Percentiles rank a stretch among this genome's conserved stretches.
Conservation (phyloP, 2,329 filamentous ascomycete species). For the Purpureocillium lavendulum region DNA sequence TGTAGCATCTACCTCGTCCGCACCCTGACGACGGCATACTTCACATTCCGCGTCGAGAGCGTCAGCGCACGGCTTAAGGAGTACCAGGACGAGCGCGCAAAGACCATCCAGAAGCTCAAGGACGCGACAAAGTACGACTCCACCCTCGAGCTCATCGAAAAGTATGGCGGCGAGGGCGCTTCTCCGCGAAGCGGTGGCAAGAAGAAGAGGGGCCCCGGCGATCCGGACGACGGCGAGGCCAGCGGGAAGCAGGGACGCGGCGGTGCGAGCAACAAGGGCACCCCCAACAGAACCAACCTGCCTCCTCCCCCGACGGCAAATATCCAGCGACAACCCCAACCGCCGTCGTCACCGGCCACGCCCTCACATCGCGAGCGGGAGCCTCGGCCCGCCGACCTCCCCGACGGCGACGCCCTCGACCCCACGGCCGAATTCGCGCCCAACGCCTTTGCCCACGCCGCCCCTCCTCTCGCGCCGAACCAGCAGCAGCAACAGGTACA, state of each 20-base stretch:
- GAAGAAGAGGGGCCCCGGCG: conserved; percentile 1
- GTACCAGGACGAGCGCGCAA: conserved; percentile 69
- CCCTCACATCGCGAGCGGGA: not conserved
- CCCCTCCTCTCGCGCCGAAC: conserved; percentile 4
- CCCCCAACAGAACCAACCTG: conserved; percentile 34
- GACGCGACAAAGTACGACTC: conserved; percentile 93
- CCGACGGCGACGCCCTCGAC: conserved; percentile 21
- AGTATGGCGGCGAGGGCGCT: conserved; percentile 69
- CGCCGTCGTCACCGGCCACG: conserved; percentile 6
- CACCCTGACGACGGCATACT: conserved; percentile 58
- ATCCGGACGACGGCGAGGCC: conserved; percentile 5
- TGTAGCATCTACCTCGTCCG: conserved; percentile 72
- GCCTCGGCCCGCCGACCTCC: conserved; percentile 16
- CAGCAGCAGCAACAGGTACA: too few relatives aligned
- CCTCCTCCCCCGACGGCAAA: conserved; percentile 56
- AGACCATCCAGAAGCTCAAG: conserved; percentile 91
- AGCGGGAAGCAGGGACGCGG: too few relatives aligned
- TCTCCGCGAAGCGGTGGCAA: conserved; percentile 9
- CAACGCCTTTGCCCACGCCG: conserved; percentile 41
- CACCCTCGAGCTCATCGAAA: conserved; percentile 85
- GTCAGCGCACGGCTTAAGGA: conserved; percentile 63
- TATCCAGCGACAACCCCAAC: conserved; percentile 36
- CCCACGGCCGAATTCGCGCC: conserved; percentile 61
- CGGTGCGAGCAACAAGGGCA: conserved; percentile 7
- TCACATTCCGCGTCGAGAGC: conserved; percentile 70